Percentiles rank a stretch among this genome's conserved stretches.
phyloP scores from a whole-genome alignment of 441 rosid genomes.

The Rhodomyrtus psidioides region DNA sequence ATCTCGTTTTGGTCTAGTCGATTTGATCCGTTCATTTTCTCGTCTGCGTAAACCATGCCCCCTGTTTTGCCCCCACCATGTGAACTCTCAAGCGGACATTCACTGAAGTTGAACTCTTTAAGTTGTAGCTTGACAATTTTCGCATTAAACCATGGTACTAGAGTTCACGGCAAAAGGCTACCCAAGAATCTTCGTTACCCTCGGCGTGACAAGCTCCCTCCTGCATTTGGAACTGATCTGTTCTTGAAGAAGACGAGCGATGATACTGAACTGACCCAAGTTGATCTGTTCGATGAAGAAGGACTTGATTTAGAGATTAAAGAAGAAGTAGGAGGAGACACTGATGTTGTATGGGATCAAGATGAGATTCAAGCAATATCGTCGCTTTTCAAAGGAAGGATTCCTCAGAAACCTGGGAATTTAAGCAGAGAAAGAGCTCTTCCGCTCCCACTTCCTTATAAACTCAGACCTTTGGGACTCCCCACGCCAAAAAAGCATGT shows the following conservation, averaged over 20 bases:
- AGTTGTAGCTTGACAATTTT: background rate
- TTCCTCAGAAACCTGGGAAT: constrained; percentile 69
- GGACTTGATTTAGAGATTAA: constrained; percentile 3
- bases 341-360: constrained; percentile 44
- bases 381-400: constrained; percentile 68
- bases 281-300: constrained; percentile 8
- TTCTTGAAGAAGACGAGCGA: constrained; percentile 51
- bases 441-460: constrained; percentile 79
- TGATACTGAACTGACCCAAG: constrained; percentile 4
- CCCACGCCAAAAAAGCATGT: constrained; percentile 49
- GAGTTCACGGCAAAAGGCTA: constrained; percentile 23
- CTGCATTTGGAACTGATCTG: constrained; percentile 73
- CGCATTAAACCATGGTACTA: constrained; percentile 18
- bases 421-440: constrained; percentile 50
- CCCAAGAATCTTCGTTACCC: constrained; percentile 59
- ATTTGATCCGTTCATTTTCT: background rate
- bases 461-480: constrained; percentile 54
- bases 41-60: background rate
- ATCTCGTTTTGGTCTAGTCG: background rate
- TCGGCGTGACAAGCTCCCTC: constrained; percentile 66
- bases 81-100: background rate
- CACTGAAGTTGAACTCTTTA: background rate
- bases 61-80: background rate
- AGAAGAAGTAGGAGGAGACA: background rate
- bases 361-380: constrained; percentile 71